Conservation (phyloP, 1,284 basidiomycete species). For the Trichosporon faecale region DNA sequence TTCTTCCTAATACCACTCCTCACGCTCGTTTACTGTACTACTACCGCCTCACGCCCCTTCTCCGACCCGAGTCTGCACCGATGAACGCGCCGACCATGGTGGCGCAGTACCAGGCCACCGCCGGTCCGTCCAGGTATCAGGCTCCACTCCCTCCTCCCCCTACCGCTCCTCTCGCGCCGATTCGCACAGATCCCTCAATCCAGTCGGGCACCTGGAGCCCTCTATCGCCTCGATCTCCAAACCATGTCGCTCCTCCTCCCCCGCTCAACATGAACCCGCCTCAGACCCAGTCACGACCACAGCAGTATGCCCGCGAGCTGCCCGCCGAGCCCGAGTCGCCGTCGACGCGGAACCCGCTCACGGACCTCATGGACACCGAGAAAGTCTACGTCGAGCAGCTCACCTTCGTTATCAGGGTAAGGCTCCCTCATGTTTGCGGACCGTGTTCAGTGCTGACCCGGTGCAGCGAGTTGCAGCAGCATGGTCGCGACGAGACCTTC, state of each 20-base stretch:
- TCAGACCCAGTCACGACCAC: neutral
- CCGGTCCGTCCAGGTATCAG: slow-evolving; percentile 26
- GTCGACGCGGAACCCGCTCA: slow-evolving; percentile 65
- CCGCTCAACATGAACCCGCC: neutral
- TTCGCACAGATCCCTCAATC: slow-evolving; percentile 11
- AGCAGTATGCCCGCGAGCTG: neutral
- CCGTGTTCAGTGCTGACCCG: slow-evolving; percentile 18
- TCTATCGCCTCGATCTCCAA: neutral
- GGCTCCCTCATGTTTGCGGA: neutral
- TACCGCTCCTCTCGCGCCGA: slow-evolving; percentile 9
- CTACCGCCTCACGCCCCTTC: neutral
- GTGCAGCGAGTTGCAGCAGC: slow-evolving; percentile 87
- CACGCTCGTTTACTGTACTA: slow-evolving; percentile 13
- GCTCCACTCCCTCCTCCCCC: slow-evolving; percentile 2
- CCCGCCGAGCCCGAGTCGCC: slow-evolving; percentile 14
- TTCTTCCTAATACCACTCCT: neutral
- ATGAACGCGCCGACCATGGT: slow-evolving; percentile 24
- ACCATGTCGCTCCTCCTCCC: slow-evolving; percentile 4
- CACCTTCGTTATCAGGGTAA: slow-evolving; percentile 81
- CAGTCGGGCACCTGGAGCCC: slow-evolving; percentile 2
- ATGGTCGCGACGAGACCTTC: slow-evolving; percentile 92
- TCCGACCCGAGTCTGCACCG: neutral
- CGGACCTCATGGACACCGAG: slow-evolving; percentile 92
- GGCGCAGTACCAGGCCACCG: slow-evolving; percentile 22
- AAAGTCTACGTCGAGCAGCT: slow-evolving; percentile 88